A percentile compares a stretch with the other conserved stretches of the same genome.
These are phyloP conservation scores for Lecanicillium sp. DNA, from an alignment of 2,329 filamentous ascomycete species.

Conservation along the genomic window DNA sequence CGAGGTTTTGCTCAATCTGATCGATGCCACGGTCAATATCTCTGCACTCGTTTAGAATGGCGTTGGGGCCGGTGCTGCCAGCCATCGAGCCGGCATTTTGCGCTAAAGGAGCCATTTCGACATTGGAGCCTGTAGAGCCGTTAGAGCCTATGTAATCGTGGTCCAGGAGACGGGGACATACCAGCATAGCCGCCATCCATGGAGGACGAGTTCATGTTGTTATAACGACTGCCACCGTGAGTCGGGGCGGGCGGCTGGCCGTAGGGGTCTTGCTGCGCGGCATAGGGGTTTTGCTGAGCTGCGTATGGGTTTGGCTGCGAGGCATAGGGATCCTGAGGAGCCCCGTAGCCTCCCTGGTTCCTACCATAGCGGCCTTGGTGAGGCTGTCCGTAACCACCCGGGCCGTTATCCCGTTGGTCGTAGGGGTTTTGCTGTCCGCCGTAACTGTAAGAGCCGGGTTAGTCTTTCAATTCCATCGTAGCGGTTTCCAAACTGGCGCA, in stretches of 20 bases:
- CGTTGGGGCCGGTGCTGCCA: conserved; percentile 53
- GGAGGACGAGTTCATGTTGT: conserved; percentile 15
- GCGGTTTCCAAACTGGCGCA: conserved; percentile 4
- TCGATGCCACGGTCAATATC: conserved; percentile 72
- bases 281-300: conserved; percentile 8
- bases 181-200: conserved; percentile 21
- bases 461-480: conserved; percentile 4
- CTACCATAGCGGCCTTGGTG: conserved; percentile 25
- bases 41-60: conserved; percentile 76
- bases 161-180: conserved; percentile 11
- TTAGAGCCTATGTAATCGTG: conserved; percentile 6
- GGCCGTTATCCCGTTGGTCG: conserved; percentile 39
- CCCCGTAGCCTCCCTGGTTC: conserved; percentile 5
- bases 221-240: conserved; percentile 16
- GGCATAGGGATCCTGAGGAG: neutral
- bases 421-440: conserved; percentile 48
- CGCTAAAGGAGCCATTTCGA: conserved; percentile 64
- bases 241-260: conserved; percentile 5
- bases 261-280: neutral
- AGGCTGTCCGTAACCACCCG: conserved; percentile 10
- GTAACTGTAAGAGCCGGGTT: conserved; percentile 34
- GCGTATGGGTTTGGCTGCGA: too few relatives aligned
- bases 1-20: conserved; percentile 62
- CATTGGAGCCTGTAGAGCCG: conserved; percentile 33
- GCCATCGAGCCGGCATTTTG: conserved; percentile 41